A percentile compares a stretch with the other conserved stretches of the same genome.
phyloP scores from a whole-genome alignment of 176 grass and related monocot species.

The Rhipidocladum racemiflorum region DNA sequence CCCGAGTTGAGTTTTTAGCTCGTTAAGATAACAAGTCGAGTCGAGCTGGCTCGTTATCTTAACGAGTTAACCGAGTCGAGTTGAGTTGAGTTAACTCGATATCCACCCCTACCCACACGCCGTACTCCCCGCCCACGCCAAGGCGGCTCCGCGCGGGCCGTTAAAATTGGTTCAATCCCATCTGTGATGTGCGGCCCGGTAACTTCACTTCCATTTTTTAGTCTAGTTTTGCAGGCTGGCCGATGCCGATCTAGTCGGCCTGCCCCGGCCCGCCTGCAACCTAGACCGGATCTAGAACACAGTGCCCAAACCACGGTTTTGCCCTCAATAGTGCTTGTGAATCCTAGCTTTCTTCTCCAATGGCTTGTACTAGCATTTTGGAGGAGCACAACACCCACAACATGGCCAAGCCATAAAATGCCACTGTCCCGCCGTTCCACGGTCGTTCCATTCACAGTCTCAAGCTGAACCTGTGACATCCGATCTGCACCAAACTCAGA shows the following conservation, averaged over 20 bases:
- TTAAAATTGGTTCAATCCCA: neutral
- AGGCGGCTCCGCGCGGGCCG: neutral
- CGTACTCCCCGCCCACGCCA: neutral
- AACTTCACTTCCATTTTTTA: neutral
- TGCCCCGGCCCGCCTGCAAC: neutral
- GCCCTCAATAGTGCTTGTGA: too few relatives aligned
- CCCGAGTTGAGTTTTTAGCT: too few relatives aligned
- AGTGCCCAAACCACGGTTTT: neutral
- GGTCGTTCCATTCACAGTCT: neutral
- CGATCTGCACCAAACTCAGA: neutral
- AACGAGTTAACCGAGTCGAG: too few relatives aligned
- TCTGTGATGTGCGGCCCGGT: neutral
- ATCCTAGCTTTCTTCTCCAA: too few relatives aligned
- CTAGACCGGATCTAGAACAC: neutral
- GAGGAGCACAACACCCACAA: too few relatives aligned
- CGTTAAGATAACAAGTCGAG: too few relatives aligned
- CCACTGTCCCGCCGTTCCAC: neutral
- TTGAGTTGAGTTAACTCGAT: too few relatives aligned
- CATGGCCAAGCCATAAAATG: too few relatives aligned
- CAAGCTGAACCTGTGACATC: neutral
- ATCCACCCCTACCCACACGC: too few relatives aligned
- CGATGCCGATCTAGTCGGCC: neutral
- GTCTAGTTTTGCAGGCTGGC: neutral
- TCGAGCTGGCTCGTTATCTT: too few relatives aligned
- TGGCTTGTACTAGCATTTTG: too few relatives aligned